Base-by-base conservation (phyloP, 768 basidiomycete species). In the Leccinum arenicola region DNA sequence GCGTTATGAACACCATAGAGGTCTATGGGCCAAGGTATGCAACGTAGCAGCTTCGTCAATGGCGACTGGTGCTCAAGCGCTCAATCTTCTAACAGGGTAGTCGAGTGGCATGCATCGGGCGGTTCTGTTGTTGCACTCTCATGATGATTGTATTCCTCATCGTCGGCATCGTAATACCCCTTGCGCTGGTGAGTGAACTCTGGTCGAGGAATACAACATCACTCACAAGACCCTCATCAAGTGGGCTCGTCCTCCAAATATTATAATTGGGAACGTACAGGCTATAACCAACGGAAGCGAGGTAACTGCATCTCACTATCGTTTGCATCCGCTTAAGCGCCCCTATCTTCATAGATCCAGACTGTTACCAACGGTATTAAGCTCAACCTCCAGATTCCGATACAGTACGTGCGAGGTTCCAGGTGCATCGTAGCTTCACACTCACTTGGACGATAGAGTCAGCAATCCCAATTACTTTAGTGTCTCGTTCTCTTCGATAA, bases 381-480 rank as follows among this genome's bases (percentile, higher is more conserved):
- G 10, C 73, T 90, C 45, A 84, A 85, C 61, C 76, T 92, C 48
- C 81, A 79, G 35, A 77, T 90, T n/a, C 79, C 84, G 63, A 84
- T 91, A 63, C 78, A 81, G 88, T 90, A 64, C 56, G 87, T 71
- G 23, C 57, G 35, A 52, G 5, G 10, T 38, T 38, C 57, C 3
- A 10, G 49, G 27, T 31, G 9, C 10, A 8, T 43, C 15, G 3
- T 54, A n/a, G 25, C 38, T 52, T 45, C 2, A 25, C 49, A 49
- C 62, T 61, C n/a, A 66, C 40, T 33, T 9, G 47, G 57, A 56
- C 6, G 29, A 56, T 64, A 93, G 91, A 29, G 88, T 93, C 56
- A 76, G 76, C 68, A 94, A 94, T 66, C 92, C 91, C 29, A 93
- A 93, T 70, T 91, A 84, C 73, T 91, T 94, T 68, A 73, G 80